phyloP scores from a whole-genome alignment of 176 grass and related monocot species.

The Carex parvula region DNA sequence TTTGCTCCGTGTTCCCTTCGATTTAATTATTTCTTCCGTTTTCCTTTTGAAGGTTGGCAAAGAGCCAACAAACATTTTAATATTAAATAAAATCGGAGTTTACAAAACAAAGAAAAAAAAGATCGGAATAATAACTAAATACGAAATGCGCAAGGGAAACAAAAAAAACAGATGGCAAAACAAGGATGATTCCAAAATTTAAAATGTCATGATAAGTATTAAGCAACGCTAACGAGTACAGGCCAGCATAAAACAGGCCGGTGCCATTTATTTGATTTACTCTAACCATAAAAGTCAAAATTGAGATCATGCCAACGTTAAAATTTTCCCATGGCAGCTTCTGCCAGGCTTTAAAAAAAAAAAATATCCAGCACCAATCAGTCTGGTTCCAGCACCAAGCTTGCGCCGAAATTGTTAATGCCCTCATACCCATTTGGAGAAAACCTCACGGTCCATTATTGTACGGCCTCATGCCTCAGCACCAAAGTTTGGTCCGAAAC shows the following conservation, averaged over 20 bases:
- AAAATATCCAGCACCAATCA: too few relatives aligned
- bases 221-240: not conserved
- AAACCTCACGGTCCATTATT: too few relatives aligned
- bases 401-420: too few relatives aligned
- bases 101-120: not conserved
- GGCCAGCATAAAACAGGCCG: not conserved
- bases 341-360: too few relatives aligned
- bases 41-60: not conserved
- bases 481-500: too few relatives aligned
- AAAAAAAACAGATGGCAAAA: not conserved
- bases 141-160: too few relatives aligned
- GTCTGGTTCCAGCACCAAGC: too few relatives aligned
- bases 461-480: too few relatives aligned
- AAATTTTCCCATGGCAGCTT: too few relatives aligned
- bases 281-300: not conserved
- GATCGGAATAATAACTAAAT: not conserved
- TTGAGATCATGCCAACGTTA: not conserved
- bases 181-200: not conserved
- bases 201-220: not conserved
- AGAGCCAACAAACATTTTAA: not conserved
- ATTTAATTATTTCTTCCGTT: not conserved
- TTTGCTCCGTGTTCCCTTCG: not conserved
- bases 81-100: not conserved
- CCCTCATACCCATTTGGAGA: too few relatives aligned
- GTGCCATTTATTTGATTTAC: not conserved